Base-by-base conservation (phyloP, 495 filamentous ascomycete species). In the Xylaria castorea region DNA sequence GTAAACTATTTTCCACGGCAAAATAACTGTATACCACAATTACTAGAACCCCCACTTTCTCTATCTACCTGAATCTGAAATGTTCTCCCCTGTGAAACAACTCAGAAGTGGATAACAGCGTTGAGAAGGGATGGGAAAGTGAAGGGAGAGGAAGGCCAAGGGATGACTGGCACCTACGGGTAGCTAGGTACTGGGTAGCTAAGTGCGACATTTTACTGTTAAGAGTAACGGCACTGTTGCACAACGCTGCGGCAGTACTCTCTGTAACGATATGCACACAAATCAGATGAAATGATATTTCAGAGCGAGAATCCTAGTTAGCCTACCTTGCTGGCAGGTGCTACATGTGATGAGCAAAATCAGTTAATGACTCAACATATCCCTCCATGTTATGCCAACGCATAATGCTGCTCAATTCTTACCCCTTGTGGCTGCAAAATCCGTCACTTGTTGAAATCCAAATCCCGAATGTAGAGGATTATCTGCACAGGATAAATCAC, bases 1-100 rank as follows among this genome's bases (percentile, higher is more conserved):
- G 60, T 96, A 83, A 75, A 68, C 32, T 32, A 36, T 8, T 5
- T 20, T 12, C 22, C 32, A 34, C 16, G 7, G n/a, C 48, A n/a
- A 36, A 68, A n/a, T 18, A 64, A 18, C 42, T 44, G 18, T 63
- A 36, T 51, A 30, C 12, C 44, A 60, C 25, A 66, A 57, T 57
- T 12, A 32, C 25, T 32, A 30, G 25, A 57, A 57, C 9, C 25
- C 3, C 51, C 12, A n/a, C n/a, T n/a, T n/a, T n/a, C 20, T 18
- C n/a, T 57, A 6, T 14, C 14, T 57, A 57, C 25, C 12, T 51
- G 25, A 25, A 51, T 51, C 20, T 51, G 48, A 16, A 30, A 30
- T 30, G 1, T 25, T 51, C 48, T 51, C 20, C 9, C n/a, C n/a
- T n/a, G 48, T 51, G 53, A 57, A 8, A 32, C 27, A 32, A 57